Evolutionary conservation across 1,284 basidiomycete genomes (phyloP).

Genomic region (Malassezia equina): DNA sequence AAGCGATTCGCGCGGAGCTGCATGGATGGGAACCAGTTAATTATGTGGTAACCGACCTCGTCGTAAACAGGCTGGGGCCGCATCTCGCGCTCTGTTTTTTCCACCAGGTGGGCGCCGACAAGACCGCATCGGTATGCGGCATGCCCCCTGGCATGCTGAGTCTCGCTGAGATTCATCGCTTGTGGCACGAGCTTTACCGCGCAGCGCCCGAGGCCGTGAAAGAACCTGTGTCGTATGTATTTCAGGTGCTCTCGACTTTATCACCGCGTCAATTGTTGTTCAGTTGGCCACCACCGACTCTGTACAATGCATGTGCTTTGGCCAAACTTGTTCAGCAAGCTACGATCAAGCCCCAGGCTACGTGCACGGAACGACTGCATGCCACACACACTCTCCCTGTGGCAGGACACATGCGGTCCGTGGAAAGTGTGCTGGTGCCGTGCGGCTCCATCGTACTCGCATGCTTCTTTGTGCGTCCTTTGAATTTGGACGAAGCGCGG

Average conservation of each 20-base stretch:
- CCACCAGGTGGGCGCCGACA: slow-evolving; percentile 61
- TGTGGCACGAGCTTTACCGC: slow-evolving; percentile 1
- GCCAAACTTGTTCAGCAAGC: slow-evolving; percentile 62
- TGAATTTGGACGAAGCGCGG: neutral
- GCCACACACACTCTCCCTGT: slow-evolving; percentile 61
- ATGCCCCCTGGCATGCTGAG: slow-evolving; percentile 51
- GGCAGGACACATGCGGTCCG: slow-evolving; percentile 56
- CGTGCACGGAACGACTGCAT: slow-evolving; percentile 83
- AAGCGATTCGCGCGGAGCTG: slow-evolving; percentile 50
- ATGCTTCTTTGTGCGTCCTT: slow-evolving; percentile 34
- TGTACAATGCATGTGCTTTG: slow-evolving; percentile 69
- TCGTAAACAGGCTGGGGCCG: slow-evolving; percentile 86
- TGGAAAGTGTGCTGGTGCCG: slow-evolving; percentile 84
- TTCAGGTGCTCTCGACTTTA: slow-evolving; percentile 63
- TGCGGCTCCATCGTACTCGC: slow-evolving; percentile 61
- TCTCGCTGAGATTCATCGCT: neutral
- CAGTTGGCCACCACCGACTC: slow-evolving; percentile 72
- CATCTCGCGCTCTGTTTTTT: slow-evolving; percentile 88
- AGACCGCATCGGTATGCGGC: slow-evolving; percentile 56
- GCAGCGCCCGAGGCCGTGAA: neutral
- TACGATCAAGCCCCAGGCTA: slow-evolving; percentile 60
- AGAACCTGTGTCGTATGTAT: slow-evolving; percentile 53
- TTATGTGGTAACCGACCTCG: slow-evolving; percentile 74
- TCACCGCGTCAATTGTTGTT: slow-evolving; percentile 59
- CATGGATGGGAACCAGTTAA: slow-evolving; percentile 57